Base-by-base conservation (phyloP, 2,329 filamentous ascomycete species). In the Colletotrichum simmondsii region DNA sequence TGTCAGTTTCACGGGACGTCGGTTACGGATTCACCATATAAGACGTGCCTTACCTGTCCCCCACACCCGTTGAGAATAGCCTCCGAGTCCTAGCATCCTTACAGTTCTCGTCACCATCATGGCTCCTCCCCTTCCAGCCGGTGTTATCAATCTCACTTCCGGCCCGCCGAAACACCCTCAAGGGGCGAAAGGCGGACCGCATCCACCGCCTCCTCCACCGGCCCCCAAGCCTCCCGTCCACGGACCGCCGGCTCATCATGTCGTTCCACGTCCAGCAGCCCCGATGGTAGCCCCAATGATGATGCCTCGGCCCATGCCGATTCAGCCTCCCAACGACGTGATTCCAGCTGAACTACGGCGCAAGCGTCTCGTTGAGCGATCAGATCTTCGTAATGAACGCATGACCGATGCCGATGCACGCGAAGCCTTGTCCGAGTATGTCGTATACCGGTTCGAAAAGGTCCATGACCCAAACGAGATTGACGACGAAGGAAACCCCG, bases 391-490 rank as follows among this genome's bases (percentile, higher is more conserved):
- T 35, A 72, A 78, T 10, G 81, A 84, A 53, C 76, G 77, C 19
- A 75, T 81, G 65, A 85, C 82, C 1, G 80, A 84, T 28, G 78
- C 80, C 6, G 80, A 85, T 14, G 84, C 84, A 57, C 80, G 78
- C 5, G 81, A 83, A 4, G 71, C 75, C 4, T 81, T 87, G 16
- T 84, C 86, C 0, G 80, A 82, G 1, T 86, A 84, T 73, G 61
- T 79, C 35, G 80, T 85, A 19, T 78, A 84, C 59, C 85, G 83
- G 1, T 82, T 88, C 61, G 83, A 87, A 71, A 87, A 83, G 77
- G 74, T 79, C 24, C 62, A 75, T 12, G 78, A 77, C 53, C 75
- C 77, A 14, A 77, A 80, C n/a, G 77, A 77, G 19, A 77, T 83
- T 53, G 83, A 85, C 71, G 77, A 82, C 7, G 78, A 84, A 10